A percentile compares a stretch with the other conserved stretches of the same genome.
phyloP scores from a whole-genome alignment of 2,329 filamentous ascomycete genomes.

The Colletotrichum neosansevieriae region DNA sequence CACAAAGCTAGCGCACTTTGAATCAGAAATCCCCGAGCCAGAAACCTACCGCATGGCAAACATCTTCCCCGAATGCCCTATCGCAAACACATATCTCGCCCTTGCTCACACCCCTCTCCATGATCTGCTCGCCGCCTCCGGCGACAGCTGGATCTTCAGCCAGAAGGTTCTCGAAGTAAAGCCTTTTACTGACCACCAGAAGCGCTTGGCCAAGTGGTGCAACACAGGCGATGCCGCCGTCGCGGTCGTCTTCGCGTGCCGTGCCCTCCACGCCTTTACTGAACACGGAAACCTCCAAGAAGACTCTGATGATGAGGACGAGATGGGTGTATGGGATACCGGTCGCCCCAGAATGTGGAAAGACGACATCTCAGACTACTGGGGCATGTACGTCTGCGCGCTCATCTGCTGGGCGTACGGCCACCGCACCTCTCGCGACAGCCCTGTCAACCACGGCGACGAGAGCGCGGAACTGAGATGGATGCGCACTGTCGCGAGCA shows the following conservation, averaged over 20 bases:
- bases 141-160: conserved; percentile 69
- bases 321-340: conserved; percentile 29
- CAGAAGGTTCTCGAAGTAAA: conserved; percentile 61
- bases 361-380: conserved; percentile 62
- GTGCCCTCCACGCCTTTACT: conserved; percentile 59
- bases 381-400: conserved; percentile 67
- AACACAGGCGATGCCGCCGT: conserved; percentile 58
- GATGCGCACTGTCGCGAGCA: conserved; percentile 56
- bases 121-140: conserved; percentile 68
- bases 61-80: conserved; percentile 59
- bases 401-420: conserved; percentile 71
- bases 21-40: conserved; percentile 43
- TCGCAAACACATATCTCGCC: conserved; percentile 67
- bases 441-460: conserved; percentile 36
- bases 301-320: conserved; percentile 20
- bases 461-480: conserved; percentile 49
- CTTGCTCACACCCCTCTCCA: conserved; percentile 70
- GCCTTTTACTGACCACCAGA: conserved; percentile 61
- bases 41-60: conserved; percentile 48
- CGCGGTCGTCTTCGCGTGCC: conserved; percentile 64
- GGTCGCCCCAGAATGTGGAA: conserved; percentile 43
- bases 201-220: conserved; percentile 60
- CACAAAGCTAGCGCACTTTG: conserved; percentile 45
- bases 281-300: conserved; percentile 39
- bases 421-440: conserved; percentile 46